Evolutionary conservation across 345 rosid species (phyloP).

Genomic region (Leavenworthia alabamica): DNA sequence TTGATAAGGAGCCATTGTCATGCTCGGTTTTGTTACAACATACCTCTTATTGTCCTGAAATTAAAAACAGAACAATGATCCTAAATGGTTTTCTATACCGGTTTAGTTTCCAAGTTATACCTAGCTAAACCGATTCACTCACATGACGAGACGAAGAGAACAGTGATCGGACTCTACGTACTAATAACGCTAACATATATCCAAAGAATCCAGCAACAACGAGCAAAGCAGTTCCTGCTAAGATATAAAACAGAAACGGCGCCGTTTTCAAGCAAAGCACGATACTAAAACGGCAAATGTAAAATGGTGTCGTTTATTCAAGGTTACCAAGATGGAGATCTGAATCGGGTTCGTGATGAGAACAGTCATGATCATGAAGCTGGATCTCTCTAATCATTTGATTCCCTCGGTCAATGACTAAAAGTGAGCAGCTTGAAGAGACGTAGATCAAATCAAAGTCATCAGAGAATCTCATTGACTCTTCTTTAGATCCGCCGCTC

Average conservation of each 20-base stretch:
- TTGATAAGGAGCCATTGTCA: conserved; percentile 47
- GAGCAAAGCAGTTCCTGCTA: conserved; percentile 69
- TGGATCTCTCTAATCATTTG: conserved; percentile 87
- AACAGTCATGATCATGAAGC: conserved; percentile 69
- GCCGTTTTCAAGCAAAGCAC: not conserved
- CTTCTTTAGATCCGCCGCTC: conserved; percentile 46
- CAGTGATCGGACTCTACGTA: conserved; percentile 50
- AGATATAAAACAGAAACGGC: not conserved
- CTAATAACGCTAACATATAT: conserved; percentile 83
- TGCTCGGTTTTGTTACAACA: conserved; percentile 34
- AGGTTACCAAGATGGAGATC: conserved; percentile 60
- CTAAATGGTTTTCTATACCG: not conserved
- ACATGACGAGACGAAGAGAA: conserved; percentile 55
- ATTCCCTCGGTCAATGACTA: conserved; percentile 80
- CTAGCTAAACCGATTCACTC: conserved; percentile 23
- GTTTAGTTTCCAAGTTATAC: not conserved
- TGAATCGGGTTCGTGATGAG: conserved; percentile 43
- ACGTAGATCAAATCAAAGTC: conserved; percentile 76
- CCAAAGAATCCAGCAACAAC: conserved; percentile 73
- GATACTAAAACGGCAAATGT: not conserved
- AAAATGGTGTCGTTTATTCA: not conserved
- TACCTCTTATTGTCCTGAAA: conserved; percentile 41
- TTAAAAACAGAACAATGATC: not conserved
- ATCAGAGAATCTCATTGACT: conserved; percentile 66
- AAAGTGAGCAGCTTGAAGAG: conserved; percentile 73